Percentiles rank a stretch among this genome's conserved stretches.
phyloP scores from a whole-genome alignment of 768 basidiomycete species.

The Asterophora parasitica region DNA sequence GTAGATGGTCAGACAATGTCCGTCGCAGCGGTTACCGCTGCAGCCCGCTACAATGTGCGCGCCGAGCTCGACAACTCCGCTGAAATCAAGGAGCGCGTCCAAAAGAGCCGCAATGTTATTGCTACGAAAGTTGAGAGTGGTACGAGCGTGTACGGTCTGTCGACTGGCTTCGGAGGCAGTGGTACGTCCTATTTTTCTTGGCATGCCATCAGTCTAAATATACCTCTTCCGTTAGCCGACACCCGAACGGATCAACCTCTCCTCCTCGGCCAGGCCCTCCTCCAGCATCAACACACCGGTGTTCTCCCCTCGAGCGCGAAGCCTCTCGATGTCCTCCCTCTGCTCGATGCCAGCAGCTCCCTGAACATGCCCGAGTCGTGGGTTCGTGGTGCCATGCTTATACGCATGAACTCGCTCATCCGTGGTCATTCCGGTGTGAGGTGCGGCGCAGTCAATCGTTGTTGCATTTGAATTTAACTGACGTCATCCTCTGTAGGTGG shows the following conservation, averaged over 20 bases:
- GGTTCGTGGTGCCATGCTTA: constrained; percentile 76
- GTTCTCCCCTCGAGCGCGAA: constrained; percentile 54
- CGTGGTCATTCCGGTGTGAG: constrained; percentile 80
- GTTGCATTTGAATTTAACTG: not conserved
- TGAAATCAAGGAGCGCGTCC: constrained; percentile 41
- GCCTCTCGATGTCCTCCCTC: constrained; percentile 47
- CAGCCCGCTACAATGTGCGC: constrained; percentile 40
- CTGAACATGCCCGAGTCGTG: constrained; percentile 82
- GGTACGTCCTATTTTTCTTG: constrained; percentile 31
- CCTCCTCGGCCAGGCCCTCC: constrained; percentile 57
- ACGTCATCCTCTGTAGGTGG: constrained; percentile 35
- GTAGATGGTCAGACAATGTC: constrained; percentile 55
- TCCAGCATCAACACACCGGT: constrained; percentile 73
- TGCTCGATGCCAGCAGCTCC: constrained; percentile 61
- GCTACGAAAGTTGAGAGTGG: constrained; percentile 61
- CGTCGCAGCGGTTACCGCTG: constrained; percentile 51
- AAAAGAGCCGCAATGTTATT: constrained; percentile 62
- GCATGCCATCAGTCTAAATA: constrained; percentile 5
- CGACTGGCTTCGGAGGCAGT: constrained; percentile 76
- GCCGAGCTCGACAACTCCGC: constrained; percentile 26
- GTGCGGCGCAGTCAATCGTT: constrained; percentile 15
- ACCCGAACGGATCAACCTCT: constrained; percentile 65
- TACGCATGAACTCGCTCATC: constrained; percentile 79
- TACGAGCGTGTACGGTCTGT: constrained; percentile 77
- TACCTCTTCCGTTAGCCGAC: constrained; percentile 44